Conservation (phyloP, 2,329 filamentous ascomycete species). For the Fusarium gaditjirri region DNA sequence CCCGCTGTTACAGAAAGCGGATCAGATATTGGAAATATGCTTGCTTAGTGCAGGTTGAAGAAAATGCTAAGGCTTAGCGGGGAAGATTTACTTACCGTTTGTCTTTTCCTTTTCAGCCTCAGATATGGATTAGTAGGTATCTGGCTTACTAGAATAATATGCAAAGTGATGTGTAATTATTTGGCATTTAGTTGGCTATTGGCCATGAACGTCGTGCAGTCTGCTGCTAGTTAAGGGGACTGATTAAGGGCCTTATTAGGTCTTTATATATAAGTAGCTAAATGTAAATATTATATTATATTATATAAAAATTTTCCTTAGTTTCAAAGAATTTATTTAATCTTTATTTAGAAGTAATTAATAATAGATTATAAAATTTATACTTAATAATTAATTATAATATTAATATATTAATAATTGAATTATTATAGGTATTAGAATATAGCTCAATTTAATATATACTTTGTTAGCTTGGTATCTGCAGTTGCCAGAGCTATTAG, state of each 20-base stretch:
- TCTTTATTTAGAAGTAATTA: no score
- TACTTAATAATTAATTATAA: no score
- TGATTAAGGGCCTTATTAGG: neutral
- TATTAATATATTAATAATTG: no score
- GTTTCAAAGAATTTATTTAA: no score
- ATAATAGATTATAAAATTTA: no score
- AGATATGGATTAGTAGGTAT: neutral
- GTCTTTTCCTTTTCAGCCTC: neutral
- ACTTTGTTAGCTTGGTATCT: no score
- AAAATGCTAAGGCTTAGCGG: accelerated
- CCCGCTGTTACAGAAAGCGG: neutral
- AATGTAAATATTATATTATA: neutral
- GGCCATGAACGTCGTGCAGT: neutral
- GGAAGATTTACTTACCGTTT: accelerated
- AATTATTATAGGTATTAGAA: no score
- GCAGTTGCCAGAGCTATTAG: no score
- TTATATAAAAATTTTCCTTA: no score
- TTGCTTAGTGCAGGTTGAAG: accelerated
- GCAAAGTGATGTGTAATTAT: accelerated
- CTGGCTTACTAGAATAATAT: neutral
- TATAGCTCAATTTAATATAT: no score
- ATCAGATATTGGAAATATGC: neutral
- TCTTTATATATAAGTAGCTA: neutral
- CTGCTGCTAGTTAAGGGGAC: neutral
- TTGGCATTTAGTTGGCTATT: neutral